Conservation (phyloP, 78 protist genomes). For the Andalucia godoyi region DNA sequence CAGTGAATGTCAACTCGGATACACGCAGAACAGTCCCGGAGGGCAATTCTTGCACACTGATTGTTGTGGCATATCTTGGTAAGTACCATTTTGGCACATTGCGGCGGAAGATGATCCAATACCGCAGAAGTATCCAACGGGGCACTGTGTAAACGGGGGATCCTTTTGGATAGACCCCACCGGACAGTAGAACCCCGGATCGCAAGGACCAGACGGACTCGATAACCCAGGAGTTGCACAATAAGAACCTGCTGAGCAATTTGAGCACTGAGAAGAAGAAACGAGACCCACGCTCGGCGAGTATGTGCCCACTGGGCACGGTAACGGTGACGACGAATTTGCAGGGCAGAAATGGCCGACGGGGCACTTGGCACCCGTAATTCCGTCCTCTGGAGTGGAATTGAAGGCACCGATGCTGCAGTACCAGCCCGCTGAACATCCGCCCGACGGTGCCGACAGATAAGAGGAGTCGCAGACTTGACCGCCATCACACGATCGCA, state of each 20-base stretch:
- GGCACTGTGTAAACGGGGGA: constrained; percentile 8
- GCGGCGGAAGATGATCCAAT: not conserved
- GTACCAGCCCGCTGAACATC: constrained; percentile 24
- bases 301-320: constrained; percentile 32
- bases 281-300: not conserved
- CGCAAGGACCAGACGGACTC: constrained; percentile 6
- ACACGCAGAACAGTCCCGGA: not conserved
- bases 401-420: constrained; percentile 11
- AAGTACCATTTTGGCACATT: constrained; percentile 22
- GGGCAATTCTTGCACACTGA: not conserved
- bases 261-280: constrained; percentile 1
- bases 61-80: not conserved
- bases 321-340: not conserved
- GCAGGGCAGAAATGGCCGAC: constrained; percentile 33
- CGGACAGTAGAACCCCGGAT: constrained; percentile 9
- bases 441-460: constrained; percentile 11
- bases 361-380: constrained; percentile 22
- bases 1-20: no score
- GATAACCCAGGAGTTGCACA: constrained; percentile 6
- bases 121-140: constrained; percentile 17
- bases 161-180: not conserved
- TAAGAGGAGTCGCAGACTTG: not conserved
- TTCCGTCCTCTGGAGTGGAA: not conserved
- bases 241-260: constrained; percentile 15
- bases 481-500: not conserved